Evolutionary conservation across 768 basidiomycete genomes (phyloP), one percentile per base, ranked within the genome.

Genomic region (Suillus lakei): DNA sequence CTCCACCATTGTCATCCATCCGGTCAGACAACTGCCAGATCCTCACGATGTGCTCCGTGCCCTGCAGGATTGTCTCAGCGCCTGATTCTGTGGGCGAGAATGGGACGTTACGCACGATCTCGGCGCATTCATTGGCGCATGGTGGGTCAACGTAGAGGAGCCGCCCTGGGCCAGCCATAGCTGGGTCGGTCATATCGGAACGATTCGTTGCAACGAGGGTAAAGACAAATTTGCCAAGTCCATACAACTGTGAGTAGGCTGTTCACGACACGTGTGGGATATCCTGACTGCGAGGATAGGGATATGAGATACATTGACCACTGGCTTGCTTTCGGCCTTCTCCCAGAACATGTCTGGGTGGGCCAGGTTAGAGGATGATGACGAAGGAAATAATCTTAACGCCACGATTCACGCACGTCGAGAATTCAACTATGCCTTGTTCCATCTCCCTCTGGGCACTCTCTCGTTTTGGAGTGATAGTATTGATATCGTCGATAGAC

Each of bases 391-490:
- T 26, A 46, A 41, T 18, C 26, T 12, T 4, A 10, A 30, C 16
- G 3, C 28, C 21, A 97, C 97, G 97, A 76, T 99, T 97, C 94
- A 99, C 97, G 80, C 97, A 98, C 0, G 96, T 99, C 63, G 98
- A 78, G 68, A 99, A 93, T 75, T 99, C 97, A 13, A 99, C 97
- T 59, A 99, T 99, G 16, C 97, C 85, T 53, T 96, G 81, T 73
- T 99, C 97, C 97, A 98, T 99, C 79, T 99, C 97, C 64, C 97
- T 83, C 72, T 99, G 97, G 0, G 97, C 97, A 71, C 93, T 98
- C 78, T 99, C 97, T 66, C 97, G 83, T 79, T 99, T 99, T 0
- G 96, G 96, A 0, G 96, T 98, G 67, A 99, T 96, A 6, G 96
- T 95, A 72, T 99, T 96, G 28, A 99, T 98, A 75, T 98, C 97